Evolutionary conservation across 768 basidiomycete genomes (phyloP).

Genomic region (Leccinum incarnatum): DNA sequence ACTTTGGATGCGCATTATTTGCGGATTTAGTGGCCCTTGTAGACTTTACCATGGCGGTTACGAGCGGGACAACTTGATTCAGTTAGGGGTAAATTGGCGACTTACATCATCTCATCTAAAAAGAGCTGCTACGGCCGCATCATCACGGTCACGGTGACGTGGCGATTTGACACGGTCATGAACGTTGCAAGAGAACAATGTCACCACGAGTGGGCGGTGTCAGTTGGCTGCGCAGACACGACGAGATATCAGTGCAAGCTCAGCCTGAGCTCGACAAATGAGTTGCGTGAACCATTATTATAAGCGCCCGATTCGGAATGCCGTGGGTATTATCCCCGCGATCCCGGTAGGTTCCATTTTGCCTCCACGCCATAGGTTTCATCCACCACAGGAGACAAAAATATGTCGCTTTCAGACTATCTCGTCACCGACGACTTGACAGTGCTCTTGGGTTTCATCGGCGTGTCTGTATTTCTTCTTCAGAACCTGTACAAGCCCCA

Average conservation of each 20-base stretch:
- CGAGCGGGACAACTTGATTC: not conserved
- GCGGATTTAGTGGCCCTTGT: not conserved
- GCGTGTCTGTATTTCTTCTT: conserved; percentile 72
- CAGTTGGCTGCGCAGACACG: not conserved
- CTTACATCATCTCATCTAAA: not conserved
- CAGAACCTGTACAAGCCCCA: conserved; percentile 79
- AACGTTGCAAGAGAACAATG: not conserved
- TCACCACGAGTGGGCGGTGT: not conserved
- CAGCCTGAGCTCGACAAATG: not conserved
- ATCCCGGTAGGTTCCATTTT: not conserved
- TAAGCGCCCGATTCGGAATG: no score
- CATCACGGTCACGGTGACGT: not conserved
- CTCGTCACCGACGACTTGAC: conserved; percentile 78
- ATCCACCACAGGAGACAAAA: conserved; percentile 12
- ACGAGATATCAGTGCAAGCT: not conserved
- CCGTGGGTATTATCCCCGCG: no score
- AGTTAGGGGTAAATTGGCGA: conserved; percentile 4
- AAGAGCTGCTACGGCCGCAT: not conserved
- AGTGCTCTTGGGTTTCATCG: conserved; percentile 70
- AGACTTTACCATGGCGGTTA: conserved; percentile 10
- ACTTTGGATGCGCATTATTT: conserved; percentile 21
- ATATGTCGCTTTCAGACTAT: conserved; percentile 51
- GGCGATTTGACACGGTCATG: not conserved
- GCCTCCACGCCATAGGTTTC: not conserved
- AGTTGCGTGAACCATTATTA: no score